Percentiles rank a stretch among this genome's conserved stretches.
Conservation (phyloP, 2,329 filamentous ascomycete species). For the Trichoderma guizhouense region DNA sequence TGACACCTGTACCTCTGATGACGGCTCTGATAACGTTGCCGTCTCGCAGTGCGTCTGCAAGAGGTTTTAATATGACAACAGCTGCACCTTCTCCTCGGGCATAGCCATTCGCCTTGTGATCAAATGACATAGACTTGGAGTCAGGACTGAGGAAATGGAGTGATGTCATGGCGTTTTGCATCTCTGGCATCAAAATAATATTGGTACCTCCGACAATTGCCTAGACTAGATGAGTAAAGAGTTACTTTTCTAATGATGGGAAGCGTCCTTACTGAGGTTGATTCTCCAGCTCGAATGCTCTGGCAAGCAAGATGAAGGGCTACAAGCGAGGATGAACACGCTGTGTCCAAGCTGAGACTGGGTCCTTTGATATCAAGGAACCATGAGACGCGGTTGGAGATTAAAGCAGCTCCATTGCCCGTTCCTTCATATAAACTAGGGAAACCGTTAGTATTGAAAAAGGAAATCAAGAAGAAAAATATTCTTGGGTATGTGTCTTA, state of each 20-base stretch:
- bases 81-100: not conserved
- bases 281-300: not conserved
- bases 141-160: not conserved
- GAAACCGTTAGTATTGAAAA: not conserved
- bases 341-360: not conserved
- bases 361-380: not conserved
- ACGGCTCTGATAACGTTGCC: not conserved
- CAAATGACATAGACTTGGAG: not conserved
- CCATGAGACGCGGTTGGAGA: not conserved
- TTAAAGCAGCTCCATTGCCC: not conserved
- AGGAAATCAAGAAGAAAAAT: no score
- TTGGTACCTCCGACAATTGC: not conserved
- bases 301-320: not conserved
- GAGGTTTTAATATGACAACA: not conserved
- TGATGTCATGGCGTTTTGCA: not conserved
- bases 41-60: not conserved
- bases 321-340: not conserved
- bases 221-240: not conserved
- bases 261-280: not conserved
- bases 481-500: not conserved
- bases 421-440: not conserved
- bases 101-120: not conserved
- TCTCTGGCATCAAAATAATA: not conserved
- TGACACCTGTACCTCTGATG: not conserved
- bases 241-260: not conserved